Evolutionary conservation across 169 alveolate species (phyloP), one percentile per base, ranked within the genome.

Genomic region (Plasmodium sp.): DNA sequence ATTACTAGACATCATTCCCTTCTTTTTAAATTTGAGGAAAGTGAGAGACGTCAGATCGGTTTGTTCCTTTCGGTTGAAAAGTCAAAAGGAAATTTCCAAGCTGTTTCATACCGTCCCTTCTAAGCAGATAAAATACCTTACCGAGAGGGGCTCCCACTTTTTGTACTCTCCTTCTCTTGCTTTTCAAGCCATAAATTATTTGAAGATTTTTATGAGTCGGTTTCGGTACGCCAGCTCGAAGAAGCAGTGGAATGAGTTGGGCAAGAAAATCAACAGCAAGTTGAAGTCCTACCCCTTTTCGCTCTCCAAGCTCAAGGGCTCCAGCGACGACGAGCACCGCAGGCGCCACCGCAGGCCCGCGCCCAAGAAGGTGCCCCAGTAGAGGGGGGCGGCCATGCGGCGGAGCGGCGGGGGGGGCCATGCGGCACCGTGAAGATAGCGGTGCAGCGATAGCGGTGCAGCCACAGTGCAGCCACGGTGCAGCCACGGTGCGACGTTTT

Each of bases 1-100:
- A 71, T 95, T 96, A 77, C 83, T 96, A 79, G 96, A 95, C 36
- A 92, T 96, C n/a, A 95, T 96, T 74, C 98, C 98, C 41, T 95
- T 96, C 34, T 95, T 96, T 91, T 84, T 92, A 18, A 96, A 97
- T 5, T 73, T 96, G 82, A 73, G 96, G 18, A 83, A 96, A 51
- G 94, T 95, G 39, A 75, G 81, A 5, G 98, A 96, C 43, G 96
- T 96, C 31, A 80, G 98, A 36, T 74, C 92, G n/a, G 51, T 96
- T 0, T 85, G 93, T 48, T 71, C 92, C 9, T 91, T 95, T 54
- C 41, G 96, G 16, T 22, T 56, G 10, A 92, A 72, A 84, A 79
- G 92, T 90, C 96, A 94, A 83, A 73, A 85, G 58, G 93, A 85
- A 0, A 48, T 85, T 9, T 34, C 77, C 27, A 85, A 75, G 16